Percentiles rank a stretch among this genome's conserved stretches.
These are phyloP conservation scores for Microbotryum scabiosae DNA, from an alignment of 1,284 basidiomycete species.

Conservation along the genomic window DNA sequence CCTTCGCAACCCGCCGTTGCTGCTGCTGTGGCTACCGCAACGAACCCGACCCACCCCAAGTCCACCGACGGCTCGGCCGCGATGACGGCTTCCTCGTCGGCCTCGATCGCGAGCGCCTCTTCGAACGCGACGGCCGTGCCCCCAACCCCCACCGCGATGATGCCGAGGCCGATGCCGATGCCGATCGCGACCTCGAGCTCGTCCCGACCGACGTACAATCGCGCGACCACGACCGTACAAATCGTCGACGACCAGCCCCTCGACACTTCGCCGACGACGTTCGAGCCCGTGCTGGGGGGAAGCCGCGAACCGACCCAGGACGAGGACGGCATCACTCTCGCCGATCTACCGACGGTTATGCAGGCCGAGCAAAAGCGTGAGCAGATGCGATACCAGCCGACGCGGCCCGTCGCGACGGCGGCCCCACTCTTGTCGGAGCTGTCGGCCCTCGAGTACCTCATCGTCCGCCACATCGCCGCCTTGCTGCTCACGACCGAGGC, in stretches of 20 bases:
- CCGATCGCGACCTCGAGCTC: background rate
- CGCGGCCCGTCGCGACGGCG: constrained; percentile 52
- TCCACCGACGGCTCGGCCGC: no score
- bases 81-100: background rate
- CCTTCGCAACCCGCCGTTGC: constrained; percentile 22
- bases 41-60: no score
- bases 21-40: background rate
- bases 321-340: constrained; percentile 83
- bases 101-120: background rate
- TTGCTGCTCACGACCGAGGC: constrained; percentile 60
- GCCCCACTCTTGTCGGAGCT: constrained; percentile 73
- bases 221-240: constrained; percentile 33
- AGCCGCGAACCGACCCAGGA: constrained; percentile 35
- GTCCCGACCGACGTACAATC: constrained; percentile 23
- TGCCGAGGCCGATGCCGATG: background rate
- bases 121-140: background rate
- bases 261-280: background rate
- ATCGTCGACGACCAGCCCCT: constrained; percentile 33
- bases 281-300: constrained; percentile 20
- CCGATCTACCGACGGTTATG: constrained; percentile 90
- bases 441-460: constrained; percentile 71
- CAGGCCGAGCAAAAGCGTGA: constrained; percentile 76
- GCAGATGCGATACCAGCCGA: constrained; percentile 46
- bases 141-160: background rate
- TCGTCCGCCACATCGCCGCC: constrained; percentile 87